These are phyloP conservation scores for Akebia trifoliata DNA, from an alignment of 164 flowering plant species.

Conservation along the genomic window DNA sequence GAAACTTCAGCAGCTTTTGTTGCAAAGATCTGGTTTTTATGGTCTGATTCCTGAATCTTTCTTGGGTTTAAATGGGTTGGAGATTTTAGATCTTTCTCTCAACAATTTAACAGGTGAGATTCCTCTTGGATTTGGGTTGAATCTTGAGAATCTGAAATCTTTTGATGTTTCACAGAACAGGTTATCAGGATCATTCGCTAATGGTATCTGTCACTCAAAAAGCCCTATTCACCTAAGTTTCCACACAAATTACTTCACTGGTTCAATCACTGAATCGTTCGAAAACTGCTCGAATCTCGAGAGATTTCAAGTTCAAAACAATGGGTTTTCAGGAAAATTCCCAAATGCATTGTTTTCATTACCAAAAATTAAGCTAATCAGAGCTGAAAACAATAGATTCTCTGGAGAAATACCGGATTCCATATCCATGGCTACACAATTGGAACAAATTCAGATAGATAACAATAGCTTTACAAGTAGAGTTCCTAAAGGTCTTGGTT, in stretches of 20 bases:
- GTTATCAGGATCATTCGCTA: conserved; percentile 63
- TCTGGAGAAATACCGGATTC: conserved; percentile 67
- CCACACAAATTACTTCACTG: conserved; percentile 63
- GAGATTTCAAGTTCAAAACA: conserved; percentile 76
- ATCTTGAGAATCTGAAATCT: conserved; percentile 44
- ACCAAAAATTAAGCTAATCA: conserved; percentile 61
- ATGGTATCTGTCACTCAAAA: conserved; percentile 50
- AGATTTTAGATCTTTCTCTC: conserved; percentile 63
- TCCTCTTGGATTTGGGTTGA: conserved; percentile 41
- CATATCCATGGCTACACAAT: conserved; percentile 46
- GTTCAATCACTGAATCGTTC: conserved; percentile 47
- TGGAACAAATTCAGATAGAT: conserved; percentile 92
- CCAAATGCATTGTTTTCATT: conserved; percentile 65
- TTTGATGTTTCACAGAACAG: conserved; percentile 76
- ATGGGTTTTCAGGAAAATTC: conserved; percentile 60
- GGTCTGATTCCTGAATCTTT: conserved; percentile 63
- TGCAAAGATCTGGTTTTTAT: conserved; percentile 64
- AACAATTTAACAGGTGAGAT: conserved; percentile 67
- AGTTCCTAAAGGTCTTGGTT: conserved; percentile 66
- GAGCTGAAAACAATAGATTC: conserved; percentile 79
- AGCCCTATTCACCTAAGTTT: conserved; percentile 46
- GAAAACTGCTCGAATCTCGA: conserved; percentile 57
- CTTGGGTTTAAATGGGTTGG: conserved; percentile 42
- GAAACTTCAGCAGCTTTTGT: conserved; percentile 56
- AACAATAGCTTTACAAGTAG: conserved; percentile 62